Evolutionary conservation across 768 basidiomycete species (phyloP), one percentile per base, ranked within the genome.

Genomic region (Trametes sanguinea): DNA sequence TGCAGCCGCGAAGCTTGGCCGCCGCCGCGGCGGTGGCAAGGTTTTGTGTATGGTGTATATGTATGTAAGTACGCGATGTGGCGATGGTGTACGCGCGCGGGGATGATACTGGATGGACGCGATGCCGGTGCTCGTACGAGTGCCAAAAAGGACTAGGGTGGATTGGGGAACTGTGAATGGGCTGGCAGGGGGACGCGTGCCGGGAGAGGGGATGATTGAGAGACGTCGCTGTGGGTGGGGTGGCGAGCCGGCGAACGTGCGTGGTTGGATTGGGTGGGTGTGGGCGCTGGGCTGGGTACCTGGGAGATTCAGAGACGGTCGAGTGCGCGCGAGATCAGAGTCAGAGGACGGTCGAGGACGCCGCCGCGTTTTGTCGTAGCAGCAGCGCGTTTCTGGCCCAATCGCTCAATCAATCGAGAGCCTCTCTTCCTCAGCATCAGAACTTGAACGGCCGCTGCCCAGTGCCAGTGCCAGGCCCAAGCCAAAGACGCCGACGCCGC

Each of bases 201-300:
- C 54, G 66, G 52, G 11, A 5, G 7, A 43, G 42, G 7, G 42
- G 42, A 6, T 37, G 35, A 37, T 37, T 37, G 35, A 37, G 35
- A 6, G 35, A 37, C 2, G 35, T 22, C 6, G 42, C 14, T 16
- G 63, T 51, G 54, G 53, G 60, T 63, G 72, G 22, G 65, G 62
- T 53, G 53, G 54, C 11, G 46, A 69, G 75, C 79, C 80, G 80
- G 82, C 68, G 77, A 83, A 84, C 83, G 83, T 84, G 81, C 81
- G 83, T 79, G 76, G 66, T 59, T 54, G 37, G 43, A 67, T 70
- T 73, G 68, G 68, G 64, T 69, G 51, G 52, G 39, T 35, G 44
- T n/a, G 48, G 45, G 56, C 51, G 48, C 50, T 29, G 57, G 11
- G 35, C 35, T 37, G 6, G 35, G 43, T 13, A 46, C 6, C 11